phyloP scores from a whole-genome alignment of 2,329 filamentous ascomycete genomes.

The Colletotrichum abscissum region DNA sequence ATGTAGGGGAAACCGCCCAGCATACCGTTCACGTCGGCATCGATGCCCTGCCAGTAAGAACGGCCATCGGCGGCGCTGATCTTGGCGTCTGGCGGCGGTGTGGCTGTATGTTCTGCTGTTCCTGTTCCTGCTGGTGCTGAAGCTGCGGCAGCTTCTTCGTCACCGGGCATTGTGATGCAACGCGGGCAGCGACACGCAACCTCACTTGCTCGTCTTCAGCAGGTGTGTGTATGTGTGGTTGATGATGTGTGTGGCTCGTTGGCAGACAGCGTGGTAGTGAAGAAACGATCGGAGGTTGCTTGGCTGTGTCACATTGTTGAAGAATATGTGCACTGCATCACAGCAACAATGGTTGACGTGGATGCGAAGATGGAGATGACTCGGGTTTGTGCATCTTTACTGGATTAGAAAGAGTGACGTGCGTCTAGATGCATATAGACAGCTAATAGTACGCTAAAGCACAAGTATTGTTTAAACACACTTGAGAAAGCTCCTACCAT shows the following conservation, averaged over 20 bases:
- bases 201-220: background rate
- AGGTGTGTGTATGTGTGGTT: background rate
- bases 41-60: slow-evolving; percentile 60
- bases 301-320: slow-evolving; percentile 30
- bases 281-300: slow-evolving; percentile 15
- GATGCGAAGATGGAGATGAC: background rate
- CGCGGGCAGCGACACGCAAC: slow-evolving; percentile 8
- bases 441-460: background rate
- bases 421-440: background rate
- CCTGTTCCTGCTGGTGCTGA: slow-evolving; percentile 6
- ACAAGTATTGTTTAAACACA: background rate
- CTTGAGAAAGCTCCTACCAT: background rate
- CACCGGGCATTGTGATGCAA: slow-evolving; percentile 20
- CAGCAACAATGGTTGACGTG: background rate
- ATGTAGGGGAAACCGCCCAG: slow-evolving; percentile 78
- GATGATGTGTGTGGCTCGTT: slow-evolving; percentile 11
- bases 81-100: slow-evolving; percentile 44
- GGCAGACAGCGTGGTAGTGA: slow-evolving; percentile 21
- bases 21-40: slow-evolving; percentile 74
- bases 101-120: slow-evolving; percentile 6
- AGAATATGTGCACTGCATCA: slow-evolving; percentile 27
- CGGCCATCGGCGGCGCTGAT: slow-evolving; percentile 50
- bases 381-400: slow-evolving; percentile 1
- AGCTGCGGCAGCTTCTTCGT: slow-evolving; percentile 6
- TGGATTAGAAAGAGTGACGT: background rate